These are phyloP conservation scores for Colletotrichum nymphaeae DNA, from an alignment of 2,329 filamentous ascomycete species.

Conservation along the genomic window DNA sequence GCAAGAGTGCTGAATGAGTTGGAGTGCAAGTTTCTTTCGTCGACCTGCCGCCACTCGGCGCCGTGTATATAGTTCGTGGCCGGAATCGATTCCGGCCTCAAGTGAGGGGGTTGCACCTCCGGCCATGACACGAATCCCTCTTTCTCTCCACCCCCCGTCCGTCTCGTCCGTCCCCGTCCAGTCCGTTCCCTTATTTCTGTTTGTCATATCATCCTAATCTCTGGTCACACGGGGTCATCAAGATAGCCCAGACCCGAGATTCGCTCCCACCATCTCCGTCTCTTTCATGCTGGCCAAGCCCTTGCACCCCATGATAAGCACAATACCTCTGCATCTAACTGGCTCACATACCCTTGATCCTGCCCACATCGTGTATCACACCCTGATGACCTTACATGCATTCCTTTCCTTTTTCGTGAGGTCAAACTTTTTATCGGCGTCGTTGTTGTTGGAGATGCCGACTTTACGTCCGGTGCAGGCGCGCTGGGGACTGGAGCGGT, in stretches of 20 bases:
- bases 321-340: conserved; percentile 1
- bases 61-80: conserved; percentile 61
- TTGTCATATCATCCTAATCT: conserved; percentile 37
- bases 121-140: conserved; percentile 31
- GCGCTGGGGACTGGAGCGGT: conserved; percentile 15
- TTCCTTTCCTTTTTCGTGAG: neutral
- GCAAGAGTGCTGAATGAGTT: conserved; percentile 23
- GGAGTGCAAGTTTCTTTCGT: conserved; percentile 28
- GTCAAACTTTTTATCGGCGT: neutral
- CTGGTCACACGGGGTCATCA: conserved; percentile 28
- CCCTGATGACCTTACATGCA: neutral
- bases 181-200: conserved; percentile 28
- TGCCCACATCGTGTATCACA: neutral
- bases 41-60: conserved; percentile 37
- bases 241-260: conserved; percentile 2
- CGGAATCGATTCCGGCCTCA: conserved; percentile 61
- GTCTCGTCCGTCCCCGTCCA: neutral
- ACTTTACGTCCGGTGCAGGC: neutral
- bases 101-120: conserved; percentile 40
- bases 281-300: conserved; percentile 1
- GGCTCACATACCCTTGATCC: neutral
- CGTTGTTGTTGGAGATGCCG: conserved; percentile 6
- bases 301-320: conserved; percentile 25
- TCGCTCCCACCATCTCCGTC: neutral
- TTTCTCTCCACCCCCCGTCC: conserved; percentile 3